Percentiles rank a stretch among this genome's conserved stretches.
Evolutionary conservation across 2,329 filamentous ascomycete genomes (phyloP).

Genomic region (Dactylonectria estremocensis): DNA sequence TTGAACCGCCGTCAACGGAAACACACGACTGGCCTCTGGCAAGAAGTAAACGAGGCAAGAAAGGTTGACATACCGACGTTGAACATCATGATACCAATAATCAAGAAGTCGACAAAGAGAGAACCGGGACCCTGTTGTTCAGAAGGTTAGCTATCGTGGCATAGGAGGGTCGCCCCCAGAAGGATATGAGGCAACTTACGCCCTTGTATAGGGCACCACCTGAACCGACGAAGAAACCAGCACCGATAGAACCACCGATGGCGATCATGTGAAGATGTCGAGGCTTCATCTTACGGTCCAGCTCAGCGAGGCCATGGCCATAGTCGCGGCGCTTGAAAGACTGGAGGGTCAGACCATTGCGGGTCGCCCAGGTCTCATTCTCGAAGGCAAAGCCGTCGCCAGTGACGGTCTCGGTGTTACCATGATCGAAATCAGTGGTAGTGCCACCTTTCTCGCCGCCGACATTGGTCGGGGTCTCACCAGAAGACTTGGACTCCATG

Average conservation of each 20-base stretch:
- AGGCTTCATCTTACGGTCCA: conserved; percentile 66
- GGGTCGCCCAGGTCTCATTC: conserved; percentile 41
- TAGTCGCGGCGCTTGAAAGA: conserved; percentile 44
- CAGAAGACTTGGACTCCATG: conserved; percentile 40
- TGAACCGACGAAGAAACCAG: conserved; percentile 75
- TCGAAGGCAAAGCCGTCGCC: conserved; percentile 39
- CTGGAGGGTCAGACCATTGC: conserved; percentile 46
- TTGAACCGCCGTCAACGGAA: neutral
- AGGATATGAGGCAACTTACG: conserved; percentile 44
- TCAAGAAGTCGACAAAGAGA: conserved; percentile 65
- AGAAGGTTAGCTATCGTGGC: conserved; percentile 19
- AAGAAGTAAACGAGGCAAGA: neutral
- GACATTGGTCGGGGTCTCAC: conserved; percentile 41
- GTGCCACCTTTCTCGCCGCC: conserved; percentile 43
- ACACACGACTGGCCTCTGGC: neutral
- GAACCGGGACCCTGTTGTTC: conserved; percentile 56
- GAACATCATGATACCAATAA: conserved; percentile 74
- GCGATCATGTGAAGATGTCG: conserved; percentile 76
- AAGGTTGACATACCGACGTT: conserved; percentile 58
- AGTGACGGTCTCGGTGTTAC: conserved; percentile 26
- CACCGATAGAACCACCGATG: conserved; percentile 74
- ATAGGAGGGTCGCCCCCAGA: neutral
- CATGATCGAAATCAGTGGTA: conserved; percentile 38
- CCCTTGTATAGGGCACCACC: conserved; percentile 67
- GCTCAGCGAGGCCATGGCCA: conserved; percentile 46